A percentile compares a stretch with the other conserved stretches of the same genome.
Conservation (phyloP, 1,284 basidiomycete genomes). For the Sporisorium iseilematis-ciliati region DNA sequence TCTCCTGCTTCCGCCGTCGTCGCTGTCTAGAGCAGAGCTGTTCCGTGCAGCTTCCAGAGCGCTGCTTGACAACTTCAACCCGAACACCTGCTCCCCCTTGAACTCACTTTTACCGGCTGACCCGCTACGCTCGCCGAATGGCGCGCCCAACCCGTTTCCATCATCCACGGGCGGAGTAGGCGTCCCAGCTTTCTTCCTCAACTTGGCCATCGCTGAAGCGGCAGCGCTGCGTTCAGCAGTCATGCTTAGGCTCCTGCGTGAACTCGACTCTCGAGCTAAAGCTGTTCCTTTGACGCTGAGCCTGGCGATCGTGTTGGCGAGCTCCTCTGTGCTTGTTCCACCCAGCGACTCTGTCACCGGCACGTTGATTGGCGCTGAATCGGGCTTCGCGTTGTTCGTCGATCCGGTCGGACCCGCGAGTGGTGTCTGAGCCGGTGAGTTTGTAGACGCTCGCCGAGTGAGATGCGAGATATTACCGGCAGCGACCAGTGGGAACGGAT, state of each 20-base stretch:
- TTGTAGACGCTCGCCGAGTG: conserved; percentile 45
- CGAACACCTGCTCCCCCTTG: conserved; percentile 21
- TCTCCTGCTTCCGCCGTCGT: conserved; percentile 17
- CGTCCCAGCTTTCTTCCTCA: conserved; percentile 29
- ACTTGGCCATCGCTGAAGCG: conserved; percentile 40
- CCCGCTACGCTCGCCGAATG: conserved; percentile 8
- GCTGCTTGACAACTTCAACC: conserved; percentile 7
- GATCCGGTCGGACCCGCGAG: conserved; percentile 25
- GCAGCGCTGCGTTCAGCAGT: conserved; percentile 45
- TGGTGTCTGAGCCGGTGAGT: conserved; percentile 46
- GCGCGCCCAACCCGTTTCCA: conserved; percentile 8
- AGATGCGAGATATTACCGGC: conserved; percentile 25
- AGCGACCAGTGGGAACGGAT: conserved; percentile 56
- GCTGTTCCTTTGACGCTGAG: conserved; percentile 58
- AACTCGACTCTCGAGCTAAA: conserved; percentile 25
- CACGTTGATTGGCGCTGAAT: conserved; percentile 2
- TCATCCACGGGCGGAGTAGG: conserved; percentile 13
- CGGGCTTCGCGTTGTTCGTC: neutral
- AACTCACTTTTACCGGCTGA: conserved; percentile 9
- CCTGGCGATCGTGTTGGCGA: conserved; percentile 57
- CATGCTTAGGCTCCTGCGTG: conserved; percentile 31
- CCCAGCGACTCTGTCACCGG: conserved; percentile 14
- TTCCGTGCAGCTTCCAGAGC: conserved; percentile 26
- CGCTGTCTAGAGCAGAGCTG: conserved; percentile 34
- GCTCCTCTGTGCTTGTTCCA: conserved; percentile 43